Base-by-base conservation (phyloP, 208 protist genomes). In the Acanthamoeba triangularis region DNA sequence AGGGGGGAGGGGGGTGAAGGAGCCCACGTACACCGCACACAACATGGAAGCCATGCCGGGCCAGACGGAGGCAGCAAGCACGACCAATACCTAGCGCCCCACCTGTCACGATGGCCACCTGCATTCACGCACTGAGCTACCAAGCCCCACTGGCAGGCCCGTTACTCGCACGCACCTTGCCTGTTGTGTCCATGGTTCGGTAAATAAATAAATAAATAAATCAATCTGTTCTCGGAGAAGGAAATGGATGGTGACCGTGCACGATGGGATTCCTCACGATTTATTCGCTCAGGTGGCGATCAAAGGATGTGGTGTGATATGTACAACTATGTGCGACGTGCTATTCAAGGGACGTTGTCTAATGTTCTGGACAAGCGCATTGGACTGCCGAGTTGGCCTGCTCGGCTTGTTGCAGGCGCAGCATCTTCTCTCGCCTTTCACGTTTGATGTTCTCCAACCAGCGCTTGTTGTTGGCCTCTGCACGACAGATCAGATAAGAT, bases 371-470 rank as follows among this genome's bases (percentile, higher is more conserved):
- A 25, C 80, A 88, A 18, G 80, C 25, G 20, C 80, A 88, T 11
- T n/a, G 14, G 11, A 28, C 80, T 1, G 18, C 5, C 2, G 80
- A 16, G 2, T 52, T 52, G 18, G 44, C 11, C 1, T 13, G 13
- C 7, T 88, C 80, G 14, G 80, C 49, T 63, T 54, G 49, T 25
- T 88, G 80, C 0, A 88, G n/a, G 52, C 80, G 80, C 47, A 88
- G 80, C 80, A 88, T 88, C n/a, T 88, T 88, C 49, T 88, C 80
- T 20, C 80, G 41, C 30, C 80, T 54, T 41, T 88, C 80, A 20
- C 80, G 80, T 63, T 88, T 88, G 44, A 88, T 63, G 16, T 41
- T 54, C 13, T 88, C 80, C 6, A 88, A n/a, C 80, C 80, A 88
- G 20, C 16, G 23, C 80, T 88, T 88, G 49, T 88, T 88, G 49